These are phyloP conservation scores for Chlamydomonas sp. DNA, from an alignment of 139 green algal species.

Conservation along the genomic window DNA sequence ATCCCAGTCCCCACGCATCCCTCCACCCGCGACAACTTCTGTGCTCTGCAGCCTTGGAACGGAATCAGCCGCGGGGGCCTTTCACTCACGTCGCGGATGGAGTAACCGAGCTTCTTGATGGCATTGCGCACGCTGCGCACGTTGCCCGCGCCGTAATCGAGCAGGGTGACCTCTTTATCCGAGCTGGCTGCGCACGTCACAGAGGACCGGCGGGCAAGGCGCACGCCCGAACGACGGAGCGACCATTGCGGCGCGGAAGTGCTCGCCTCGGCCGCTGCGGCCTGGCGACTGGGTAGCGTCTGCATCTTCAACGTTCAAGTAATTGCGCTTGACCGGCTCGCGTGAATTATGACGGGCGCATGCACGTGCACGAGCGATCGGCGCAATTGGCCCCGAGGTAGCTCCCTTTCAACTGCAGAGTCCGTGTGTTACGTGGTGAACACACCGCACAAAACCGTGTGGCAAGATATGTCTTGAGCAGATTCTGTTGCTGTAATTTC, in stretches of 20 bases:
- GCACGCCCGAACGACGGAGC: not conserved
- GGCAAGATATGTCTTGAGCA: no score
- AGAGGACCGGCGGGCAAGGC: not conserved
- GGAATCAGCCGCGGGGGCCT: not conserved
- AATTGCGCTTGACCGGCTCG: not conserved
- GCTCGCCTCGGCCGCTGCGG: slow-evolving; percentile 10
- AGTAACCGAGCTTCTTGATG: slow-evolving; percentile 91
- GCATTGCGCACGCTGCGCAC: slow-evolving; percentile 97
- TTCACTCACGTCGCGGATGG: slow-evolving; percentile 86
- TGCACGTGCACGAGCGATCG: no score
- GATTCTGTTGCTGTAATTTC: no score
- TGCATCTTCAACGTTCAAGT: not conserved
- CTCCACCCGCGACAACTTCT: no score
- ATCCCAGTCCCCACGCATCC: no score
- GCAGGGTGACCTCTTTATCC: slow-evolving; percentile 82
- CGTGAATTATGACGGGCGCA: not conserved
- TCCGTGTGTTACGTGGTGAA: no score
- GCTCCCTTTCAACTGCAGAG: no score
- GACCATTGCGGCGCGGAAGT: not conserved
- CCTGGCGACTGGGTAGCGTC: not conserved
- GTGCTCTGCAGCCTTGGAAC: no score
- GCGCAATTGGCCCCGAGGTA: no score
- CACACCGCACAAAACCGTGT: no score
- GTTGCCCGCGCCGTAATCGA: slow-evolving; percentile 99
- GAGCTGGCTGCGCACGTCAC: slow-evolving; percentile 1